phyloP scores from a whole-genome alignment of 768 basidiomycete genomes.

The Candolleomyces eurysporus region DNA sequence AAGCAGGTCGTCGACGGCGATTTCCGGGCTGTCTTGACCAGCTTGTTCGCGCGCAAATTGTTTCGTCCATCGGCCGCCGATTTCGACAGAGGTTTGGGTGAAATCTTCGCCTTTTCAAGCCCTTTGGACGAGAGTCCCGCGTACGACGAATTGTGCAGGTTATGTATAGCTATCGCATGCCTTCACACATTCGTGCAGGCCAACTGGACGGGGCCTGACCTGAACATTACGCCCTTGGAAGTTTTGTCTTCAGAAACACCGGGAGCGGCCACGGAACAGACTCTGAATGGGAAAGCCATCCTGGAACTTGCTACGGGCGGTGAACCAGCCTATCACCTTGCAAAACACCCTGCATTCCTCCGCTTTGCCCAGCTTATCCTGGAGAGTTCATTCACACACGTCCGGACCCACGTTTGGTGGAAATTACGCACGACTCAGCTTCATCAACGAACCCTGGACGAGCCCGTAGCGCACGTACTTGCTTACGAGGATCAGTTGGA shows the following conservation, averaged over 20 bases:
- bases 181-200: slow-evolving; percentile 88
- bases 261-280: slow-evolving; percentile 38
- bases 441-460: slow-evolving; percentile 83
- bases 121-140: slow-evolving; percentile 25
- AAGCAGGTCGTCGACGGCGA: slow-evolving; percentile 58
- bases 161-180: slow-evolving; percentile 73
- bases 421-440: slow-evolving; percentile 66
- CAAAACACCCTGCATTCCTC: slow-evolving; percentile 64
- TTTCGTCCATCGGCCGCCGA: slow-evolving; percentile 30
- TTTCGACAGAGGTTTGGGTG: slow-evolving; percentile 30
- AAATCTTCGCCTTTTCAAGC: slow-evolving; percentile 31
- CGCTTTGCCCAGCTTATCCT: slow-evolving; percentile 74
- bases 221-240: slow-evolving; percentile 54
- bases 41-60: slow-evolving; percentile 39
- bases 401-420: slow-evolving; percentile 74
- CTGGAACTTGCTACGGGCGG: slow-evolving; percentile 79
- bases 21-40: slow-evolving; percentile 53
- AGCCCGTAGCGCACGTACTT: slow-evolving; percentile 62
- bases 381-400: slow-evolving; percentile 43
- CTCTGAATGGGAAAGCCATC: slow-evolving; percentile 64
- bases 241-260: slow-evolving; percentile 28
- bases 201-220: slow-evolving; percentile 96
- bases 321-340: slow-evolving; percentile 95
- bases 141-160: slow-evolving; percentile 52
- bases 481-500: slow-evolving; percentile 39